phyloP scores from a whole-genome alignment of 208 protist species.

The Wallacemonas sp. region DNA sequence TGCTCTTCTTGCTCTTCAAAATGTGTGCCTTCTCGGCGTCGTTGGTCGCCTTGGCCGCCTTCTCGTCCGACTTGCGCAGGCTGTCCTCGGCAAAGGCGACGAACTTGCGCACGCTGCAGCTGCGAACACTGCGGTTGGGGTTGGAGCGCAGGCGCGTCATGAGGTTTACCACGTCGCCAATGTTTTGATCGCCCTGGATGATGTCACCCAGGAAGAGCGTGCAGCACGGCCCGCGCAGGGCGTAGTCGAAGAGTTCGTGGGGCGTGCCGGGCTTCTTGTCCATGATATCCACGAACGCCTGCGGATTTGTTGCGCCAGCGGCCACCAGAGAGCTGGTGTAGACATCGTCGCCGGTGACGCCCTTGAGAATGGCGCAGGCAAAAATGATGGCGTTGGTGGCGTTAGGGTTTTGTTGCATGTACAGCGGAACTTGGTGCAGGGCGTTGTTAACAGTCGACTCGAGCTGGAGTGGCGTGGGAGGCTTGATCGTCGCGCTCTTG shows the following conservation, averaged over 20 bases:
- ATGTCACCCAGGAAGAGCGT: conserved; percentile 51
- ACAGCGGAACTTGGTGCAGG: conserved; percentile 34
- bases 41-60: conserved; percentile 27
- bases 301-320: conserved; percentile 28
- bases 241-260: conserved; percentile 57
- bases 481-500: conserved; percentile 51
- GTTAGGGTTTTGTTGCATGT: conserved; percentile 26
- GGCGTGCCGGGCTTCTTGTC: conserved; percentile 40
- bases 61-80: conserved; percentile 31
- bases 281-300: conserved; percentile 38
- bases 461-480: conserved; percentile 38
- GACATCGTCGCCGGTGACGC: conserved; percentile 41
- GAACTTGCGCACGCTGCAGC: conserved; percentile 55
- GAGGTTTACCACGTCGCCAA: conserved; percentile 23
- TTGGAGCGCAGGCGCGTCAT: conserved; percentile 31
- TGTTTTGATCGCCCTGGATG: conserved; percentile 31
- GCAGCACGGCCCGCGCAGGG: conserved; percentile 60
- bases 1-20: conserved; percentile 39
- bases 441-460: conserved; percentile 52
- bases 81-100: conserved; percentile 53
- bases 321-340: conserved; percentile 52
- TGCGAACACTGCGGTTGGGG: conserved; percentile 48
- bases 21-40: conserved; percentile 33
- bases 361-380: conserved; percentile 57
- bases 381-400: conserved; percentile 38